Percentiles rank a stretch among this genome's conserved stretches.
Conservation (phyloP, 345 rosid genomes). For the Cochlearia excelsa region DNA sequence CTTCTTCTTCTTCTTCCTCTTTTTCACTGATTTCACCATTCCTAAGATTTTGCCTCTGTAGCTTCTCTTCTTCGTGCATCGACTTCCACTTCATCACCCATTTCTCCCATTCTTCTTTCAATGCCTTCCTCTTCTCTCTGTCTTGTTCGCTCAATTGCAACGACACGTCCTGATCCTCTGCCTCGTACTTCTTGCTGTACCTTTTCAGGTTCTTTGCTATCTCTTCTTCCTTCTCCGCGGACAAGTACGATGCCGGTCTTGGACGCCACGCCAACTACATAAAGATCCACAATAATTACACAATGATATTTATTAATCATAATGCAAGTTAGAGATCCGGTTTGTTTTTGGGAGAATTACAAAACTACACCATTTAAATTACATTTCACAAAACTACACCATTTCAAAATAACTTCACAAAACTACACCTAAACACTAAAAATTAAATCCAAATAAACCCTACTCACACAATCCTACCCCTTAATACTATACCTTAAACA, state of each 20-base stretch:
- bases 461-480: no score
- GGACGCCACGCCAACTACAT: conserved; percentile 84
- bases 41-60: conserved; percentile 56
- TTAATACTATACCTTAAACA: no score
- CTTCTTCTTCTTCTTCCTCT: conserved; percentile 61
- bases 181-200: conserved; percentile 87
- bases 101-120: conserved; percentile 93
- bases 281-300: background rate
- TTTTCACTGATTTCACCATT: conserved; percentile 80
- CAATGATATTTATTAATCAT: no score
- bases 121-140: conserved; percentile 67
- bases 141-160: conserved; percentile 82
- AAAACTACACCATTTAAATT: no score
- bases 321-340: no score
- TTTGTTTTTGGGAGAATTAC: no score
- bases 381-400: no score
- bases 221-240: conserved; percentile 86
- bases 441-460: no score
- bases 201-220: conserved; percentile 85
- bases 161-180: conserved; percentile 91
- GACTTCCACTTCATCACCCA: conserved; percentile 72
- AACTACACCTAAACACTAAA: no score
- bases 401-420: no score
- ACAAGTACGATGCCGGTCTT: conserved; percentile 77
- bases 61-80: conserved; percentile 62